Evolutionary conservation across 345 rosid genomes (phyloP), one percentile per base, ranked within the genome.

Genomic region (Litchi chinensis): DNA sequence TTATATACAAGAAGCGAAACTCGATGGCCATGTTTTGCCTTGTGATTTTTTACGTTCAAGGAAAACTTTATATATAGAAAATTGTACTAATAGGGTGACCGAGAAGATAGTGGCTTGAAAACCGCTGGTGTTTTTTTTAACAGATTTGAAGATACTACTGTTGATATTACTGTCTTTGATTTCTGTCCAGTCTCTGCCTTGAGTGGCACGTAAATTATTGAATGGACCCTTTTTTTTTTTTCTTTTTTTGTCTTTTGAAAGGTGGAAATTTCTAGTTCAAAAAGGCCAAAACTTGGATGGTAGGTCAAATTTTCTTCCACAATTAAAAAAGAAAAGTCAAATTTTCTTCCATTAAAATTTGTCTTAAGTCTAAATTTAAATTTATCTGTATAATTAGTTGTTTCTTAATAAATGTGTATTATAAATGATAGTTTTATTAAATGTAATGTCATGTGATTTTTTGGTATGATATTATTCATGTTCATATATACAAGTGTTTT

Each of bases 11-110:
- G 21, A 73, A 59, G 41, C 56, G 6, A 62, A 62, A 54, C 43
- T 68, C 3, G 43, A 68, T 24, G 77, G 77, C 41, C n/a, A 10
- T 46, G 11, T 57, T 57, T 43, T 15, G 16, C 8, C 39, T 26
- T n/a, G 56, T 43, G 77, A 69, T 62, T 74, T 80, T 77, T 74
- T 68, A 59, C 73, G 21, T 54, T 9, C 3, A 52, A 57, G 40
- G 40, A 48, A 70, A 52, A 59, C 7, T 10, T 56, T 46, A 10
- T 10, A 13, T n/a, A 46, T 19, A 6, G 26, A 11, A 26, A 48
- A 21, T 48, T 11, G 19, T 69, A 7, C 39, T 26, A 28, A 16
- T 5, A 16, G 22, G 48, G 62, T 28, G 37, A 32, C 3, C 5
- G 3, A 16, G 41, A 70, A 26, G 74, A 70, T 48, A 68, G 56